Percentiles rank a stretch among this genome's conserved stretches.
Conservation (phyloP, 1,139 yeast species). For the Barnettozyma hawaiiensis region DNA sequence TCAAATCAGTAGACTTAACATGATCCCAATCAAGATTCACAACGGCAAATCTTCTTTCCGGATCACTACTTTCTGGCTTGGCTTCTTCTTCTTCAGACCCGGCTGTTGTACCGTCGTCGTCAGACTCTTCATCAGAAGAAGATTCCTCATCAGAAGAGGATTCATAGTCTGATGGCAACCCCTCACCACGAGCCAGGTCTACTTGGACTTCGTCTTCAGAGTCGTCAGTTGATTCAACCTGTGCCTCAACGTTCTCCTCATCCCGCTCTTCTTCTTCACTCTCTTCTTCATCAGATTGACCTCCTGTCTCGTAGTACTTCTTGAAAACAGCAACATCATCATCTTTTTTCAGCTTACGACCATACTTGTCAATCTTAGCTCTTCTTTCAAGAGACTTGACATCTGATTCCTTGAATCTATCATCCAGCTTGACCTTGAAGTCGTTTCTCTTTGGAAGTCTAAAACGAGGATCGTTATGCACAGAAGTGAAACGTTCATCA, state of each 20-base stretch:
- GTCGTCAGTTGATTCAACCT: slow-evolving; percentile 11
- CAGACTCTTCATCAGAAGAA: slow-evolving; percentile 34
- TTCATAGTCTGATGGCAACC: slow-evolving; percentile 36
- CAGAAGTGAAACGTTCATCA: slow-evolving; percentile 74
- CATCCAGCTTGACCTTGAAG: slow-evolving; percentile 75
- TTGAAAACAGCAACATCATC: slow-evolving; percentile 48
- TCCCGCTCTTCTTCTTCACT: slow-evolving; percentile 26
- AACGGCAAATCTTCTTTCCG: slow-evolving; percentile 75
- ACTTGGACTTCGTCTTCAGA: slow-evolving; percentile 24
- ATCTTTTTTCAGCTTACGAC: slow-evolving; percentile 35
- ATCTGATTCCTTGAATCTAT: slow-evolving; percentile 75
- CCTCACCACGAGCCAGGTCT: slow-evolving; percentile 75
- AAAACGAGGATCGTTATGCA: slow-evolving; percentile 87
- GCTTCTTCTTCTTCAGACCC: slow-evolving; percentile 38
- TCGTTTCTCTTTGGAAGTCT: slow-evolving; percentile 65
- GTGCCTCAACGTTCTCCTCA: slow-evolving; percentile 20
- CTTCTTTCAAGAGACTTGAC: slow-evolving; percentile 52
- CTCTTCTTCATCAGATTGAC: slow-evolving; percentile 25
- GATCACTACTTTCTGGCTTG: slow-evolving; percentile 80
- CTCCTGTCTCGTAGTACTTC: slow-evolving; percentile 45
- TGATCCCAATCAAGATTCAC: slow-evolving; percentile 99
- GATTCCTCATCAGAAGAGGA: slow-evolving; percentile 35
- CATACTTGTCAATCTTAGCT: slow-evolving; percentile 29
- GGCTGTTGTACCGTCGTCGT: slow-evolving; percentile 18
- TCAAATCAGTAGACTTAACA: slow-evolving; percentile 73